Percentiles rank a stretch among this genome's conserved stretches.
Conservation (phyloP, 2,329 filamentous ascomycete genomes). For the Aspergillus cejpii region DNA sequence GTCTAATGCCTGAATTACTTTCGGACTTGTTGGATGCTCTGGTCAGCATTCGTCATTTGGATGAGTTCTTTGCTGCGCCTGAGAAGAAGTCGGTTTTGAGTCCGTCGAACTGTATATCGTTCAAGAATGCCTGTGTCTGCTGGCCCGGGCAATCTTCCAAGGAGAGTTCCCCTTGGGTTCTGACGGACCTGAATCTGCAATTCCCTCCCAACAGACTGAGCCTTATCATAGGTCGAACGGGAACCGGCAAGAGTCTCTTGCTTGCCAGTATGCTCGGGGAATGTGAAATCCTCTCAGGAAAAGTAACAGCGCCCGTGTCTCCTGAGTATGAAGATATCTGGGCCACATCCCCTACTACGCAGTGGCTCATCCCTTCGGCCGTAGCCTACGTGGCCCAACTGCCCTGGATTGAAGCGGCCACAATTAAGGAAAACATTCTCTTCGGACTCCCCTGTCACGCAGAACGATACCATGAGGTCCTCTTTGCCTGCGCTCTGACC, state of each 20-base stretch:
- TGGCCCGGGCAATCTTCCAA: slow-evolving; percentile 58
- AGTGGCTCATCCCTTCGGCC: slow-evolving; percentile 66
- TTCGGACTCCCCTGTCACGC: slow-evolving; percentile 63
- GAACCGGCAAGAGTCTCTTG: slow-evolving; percentile 67
- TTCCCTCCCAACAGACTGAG: slow-evolving; percentile 66
- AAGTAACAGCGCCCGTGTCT: slow-evolving; percentile 46
- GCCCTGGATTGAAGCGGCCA: slow-evolving; percentile 74
- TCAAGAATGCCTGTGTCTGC: slow-evolving; percentile 59
- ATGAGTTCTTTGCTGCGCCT: slow-evolving; percentile 43
- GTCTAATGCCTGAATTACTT: slow-evolving; percentile 63
- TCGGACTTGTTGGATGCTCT: slow-evolving; percentile 61
- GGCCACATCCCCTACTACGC: slow-evolving; percentile 47
- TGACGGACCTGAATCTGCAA: slow-evolving; percentile 57
- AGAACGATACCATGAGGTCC: slow-evolving; percentile 59
- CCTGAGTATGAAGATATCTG: slow-evolving; percentile 48
- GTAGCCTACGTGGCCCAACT: slow-evolving; percentile 68
- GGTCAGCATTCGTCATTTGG: slow-evolving; percentile 61
- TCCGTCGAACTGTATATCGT: slow-evolving; percentile 53
- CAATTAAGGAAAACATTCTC: slow-evolving; percentile 66
- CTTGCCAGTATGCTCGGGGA: slow-evolving; percentile 67
- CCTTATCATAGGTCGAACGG: slow-evolving; percentile 68
- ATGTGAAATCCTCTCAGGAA: slow-evolving; percentile 59
- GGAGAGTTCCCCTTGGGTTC: slow-evolving; percentile 57
- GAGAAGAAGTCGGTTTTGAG: slow-evolving; percentile 55
- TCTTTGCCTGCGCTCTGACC: slow-evolving; percentile 62